Evolutionary conservation across 1,139 yeast species (phyloP).

Genomic region (Scheffersomyces titani): DNA sequence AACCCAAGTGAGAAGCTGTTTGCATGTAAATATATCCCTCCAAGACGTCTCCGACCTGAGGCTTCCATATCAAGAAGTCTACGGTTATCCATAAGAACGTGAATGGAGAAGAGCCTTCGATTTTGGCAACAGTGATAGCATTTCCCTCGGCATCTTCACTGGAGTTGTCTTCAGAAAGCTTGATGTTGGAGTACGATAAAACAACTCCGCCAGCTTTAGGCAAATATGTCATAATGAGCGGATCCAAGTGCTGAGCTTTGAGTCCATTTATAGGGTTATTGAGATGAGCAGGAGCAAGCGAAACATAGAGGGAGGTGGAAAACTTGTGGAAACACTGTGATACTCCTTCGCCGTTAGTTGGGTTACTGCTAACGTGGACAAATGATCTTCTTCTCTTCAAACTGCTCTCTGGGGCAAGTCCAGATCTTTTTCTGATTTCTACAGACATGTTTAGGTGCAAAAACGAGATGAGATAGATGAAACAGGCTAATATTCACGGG

Average conservation of each 20-base stretch:
- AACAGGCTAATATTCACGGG: not conserved
- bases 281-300: conserved; percentile 80
- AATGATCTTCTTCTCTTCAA: conserved; percentile 20
- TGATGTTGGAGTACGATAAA: conserved; percentile 70
- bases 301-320: conserved; percentile 69
- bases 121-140: conserved; percentile 51
- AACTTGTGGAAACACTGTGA: conserved; percentile 69
- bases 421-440: not conserved
- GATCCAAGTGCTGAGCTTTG: conserved; percentile 85
- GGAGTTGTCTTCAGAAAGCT: conserved; percentile 35
- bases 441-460: not conserved
- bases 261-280: conserved; percentile 74
- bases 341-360: conserved; percentile 38
- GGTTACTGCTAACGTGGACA: conserved; percentile 34
- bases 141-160: conserved; percentile 30
- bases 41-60: conserved; percentile 76
- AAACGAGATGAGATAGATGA: not conserved
- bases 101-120: conserved; percentile 84
- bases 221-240: conserved; percentile 81
- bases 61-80: conserved; percentile 88
- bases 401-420: not conserved
- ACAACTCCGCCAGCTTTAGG: conserved; percentile 79
- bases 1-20: conserved; percentile 92
- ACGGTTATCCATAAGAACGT: conserved; percentile 84
- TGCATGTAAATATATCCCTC: conserved; percentile 92